Conservation (phyloP, 2,329 filamentous ascomycete genomes). For the Diaporthe longicolla region DNA sequence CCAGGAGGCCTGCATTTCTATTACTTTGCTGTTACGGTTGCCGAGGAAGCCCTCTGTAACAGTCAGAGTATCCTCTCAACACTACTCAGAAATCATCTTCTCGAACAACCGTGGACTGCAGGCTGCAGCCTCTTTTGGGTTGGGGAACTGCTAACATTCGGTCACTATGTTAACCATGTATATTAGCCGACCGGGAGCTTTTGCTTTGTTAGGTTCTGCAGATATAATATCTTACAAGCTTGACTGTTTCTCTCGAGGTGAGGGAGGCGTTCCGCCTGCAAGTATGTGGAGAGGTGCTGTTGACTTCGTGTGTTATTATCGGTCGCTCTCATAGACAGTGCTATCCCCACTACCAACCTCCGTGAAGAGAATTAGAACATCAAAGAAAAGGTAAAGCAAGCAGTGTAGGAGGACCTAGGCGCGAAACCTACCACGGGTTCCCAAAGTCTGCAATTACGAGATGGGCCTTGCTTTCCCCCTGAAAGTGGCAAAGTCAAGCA, state of each 20-base stretch:
- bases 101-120: background rate
- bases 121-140: no score
- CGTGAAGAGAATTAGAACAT: no score
- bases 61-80: background rate
- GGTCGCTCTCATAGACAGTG: background rate
- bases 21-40: slow-evolving; percentile 7
- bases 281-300: background rate
- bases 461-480: background rate
- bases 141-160: background rate
- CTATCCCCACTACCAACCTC: background rate
- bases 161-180: no score
- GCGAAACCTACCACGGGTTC: background rate
- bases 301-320: no score
- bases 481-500: background rate
- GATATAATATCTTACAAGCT: background rate
- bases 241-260: background rate
- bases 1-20: slow-evolving; percentile 9
- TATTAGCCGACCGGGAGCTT: background rate
- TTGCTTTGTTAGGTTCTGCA: background rate
- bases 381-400: no score
- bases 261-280: background rate
- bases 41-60: slow-evolving; percentile 15
- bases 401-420: no score
- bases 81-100: background rate
- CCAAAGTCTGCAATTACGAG: background rate